Evolutionary conservation across 441 rosid species (phyloP).

Genomic region (Geranium incanum): DNA sequence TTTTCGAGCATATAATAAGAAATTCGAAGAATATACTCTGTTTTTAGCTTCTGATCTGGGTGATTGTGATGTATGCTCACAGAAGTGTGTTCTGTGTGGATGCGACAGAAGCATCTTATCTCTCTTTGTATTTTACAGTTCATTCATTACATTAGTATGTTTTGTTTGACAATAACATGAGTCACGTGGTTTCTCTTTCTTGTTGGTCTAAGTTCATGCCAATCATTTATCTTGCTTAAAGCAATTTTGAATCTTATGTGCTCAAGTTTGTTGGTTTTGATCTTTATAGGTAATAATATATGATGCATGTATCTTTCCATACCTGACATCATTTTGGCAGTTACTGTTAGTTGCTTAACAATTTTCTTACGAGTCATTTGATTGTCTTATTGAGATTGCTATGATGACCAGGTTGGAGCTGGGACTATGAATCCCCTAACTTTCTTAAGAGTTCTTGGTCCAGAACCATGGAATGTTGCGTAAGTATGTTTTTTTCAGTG

Average conservation of each 20-base stretch:
- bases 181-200: not conserved
- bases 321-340: not conserved
- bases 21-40: not conserved
- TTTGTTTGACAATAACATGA: not conserved
- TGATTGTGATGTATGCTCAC: not conserved
- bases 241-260: not conserved
- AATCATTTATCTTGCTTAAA: not conserved
- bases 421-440: slow-evolving; percentile 99
- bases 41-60: not conserved
- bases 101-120: not conserved
- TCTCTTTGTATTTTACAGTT: not conserved
- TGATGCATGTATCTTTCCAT: not conserved
- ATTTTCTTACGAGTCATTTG: not conserved
- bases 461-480: slow-evolving; percentile 98
- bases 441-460: slow-evolving; percentile 87
- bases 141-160: not conserved
- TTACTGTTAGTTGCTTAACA: not conserved
- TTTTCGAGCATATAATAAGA: not conserved
- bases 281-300: not conserved
- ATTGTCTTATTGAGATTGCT: slow-evolving; percentile 11
- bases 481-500: slow-evolving; percentile 35
- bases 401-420: slow-evolving; percentile 69
- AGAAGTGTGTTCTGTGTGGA: not conserved
- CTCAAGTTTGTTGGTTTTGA: not conserved
- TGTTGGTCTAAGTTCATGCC: not conserved